Percentiles rank a stretch among this genome's conserved stretches.
Evolutionary conservation across 148 eudicot species (phyloP).

Genomic region (Camellia sinensis): DNA sequence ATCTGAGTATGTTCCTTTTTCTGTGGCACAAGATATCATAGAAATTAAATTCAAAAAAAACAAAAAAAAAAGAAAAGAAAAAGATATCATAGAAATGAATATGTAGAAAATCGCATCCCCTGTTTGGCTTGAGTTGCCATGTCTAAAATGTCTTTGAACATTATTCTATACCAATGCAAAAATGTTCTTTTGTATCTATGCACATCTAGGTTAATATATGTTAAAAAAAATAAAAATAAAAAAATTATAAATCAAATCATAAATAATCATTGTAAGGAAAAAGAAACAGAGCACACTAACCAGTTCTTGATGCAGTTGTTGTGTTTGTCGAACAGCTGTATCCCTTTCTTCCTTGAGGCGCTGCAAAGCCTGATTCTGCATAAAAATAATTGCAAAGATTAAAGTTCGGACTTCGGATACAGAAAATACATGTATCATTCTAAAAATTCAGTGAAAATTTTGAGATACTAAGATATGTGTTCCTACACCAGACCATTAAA

Average conservation of each 20-base stretch:
- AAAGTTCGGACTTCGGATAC: neutral
- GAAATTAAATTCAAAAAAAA: no score
- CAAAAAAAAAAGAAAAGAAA: no score
- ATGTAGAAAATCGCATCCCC: no score
- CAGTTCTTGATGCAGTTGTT: slow-evolving; percentile 67
- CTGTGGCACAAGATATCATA: neutral
- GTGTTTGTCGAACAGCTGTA: slow-evolving; percentile 62
- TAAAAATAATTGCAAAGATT: neutral
- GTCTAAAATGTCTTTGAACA: neutral
- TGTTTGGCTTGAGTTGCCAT: no score
- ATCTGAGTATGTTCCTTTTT: neutral
- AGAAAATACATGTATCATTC: neutral
- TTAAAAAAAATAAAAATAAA: neutral
- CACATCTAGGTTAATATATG: neutral
- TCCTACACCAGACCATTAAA: neutral
- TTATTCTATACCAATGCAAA: no score
- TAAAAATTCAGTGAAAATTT: neutral
- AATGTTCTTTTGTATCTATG: neutral
- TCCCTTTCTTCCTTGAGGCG: slow-evolving; percentile 66
- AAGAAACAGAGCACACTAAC: slow-evolving; percentile 32
- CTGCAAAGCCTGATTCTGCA: slow-evolving; percentile 51
- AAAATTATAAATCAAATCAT: neutral
- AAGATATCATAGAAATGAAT: neutral
- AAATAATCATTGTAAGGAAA: neutral
- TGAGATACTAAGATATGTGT: neutral